Conservation (phyloP, 148 eudicot genomes). For the Nepenthes mirabilis region DNA sequence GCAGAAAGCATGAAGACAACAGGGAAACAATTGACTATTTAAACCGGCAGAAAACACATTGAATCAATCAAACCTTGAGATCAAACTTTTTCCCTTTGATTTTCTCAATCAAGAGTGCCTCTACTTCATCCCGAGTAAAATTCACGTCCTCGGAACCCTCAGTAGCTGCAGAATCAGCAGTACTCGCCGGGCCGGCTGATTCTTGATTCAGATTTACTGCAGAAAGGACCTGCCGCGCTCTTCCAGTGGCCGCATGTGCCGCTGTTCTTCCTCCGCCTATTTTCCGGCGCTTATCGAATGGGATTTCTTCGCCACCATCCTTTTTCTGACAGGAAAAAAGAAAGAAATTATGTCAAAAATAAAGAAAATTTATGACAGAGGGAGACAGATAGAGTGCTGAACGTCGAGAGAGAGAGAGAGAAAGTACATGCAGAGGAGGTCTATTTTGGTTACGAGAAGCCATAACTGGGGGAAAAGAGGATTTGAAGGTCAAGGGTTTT, state of each 20-base stretch:
- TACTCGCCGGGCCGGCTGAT: conserved; percentile 6
- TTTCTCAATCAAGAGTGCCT: conserved; percentile 61
- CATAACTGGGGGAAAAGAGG: conserved; percentile 14
- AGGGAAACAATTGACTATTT: neutral
- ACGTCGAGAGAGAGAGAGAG: conserved; percentile 1
- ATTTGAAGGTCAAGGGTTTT: neutral
- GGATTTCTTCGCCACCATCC: conserved; percentile 20
- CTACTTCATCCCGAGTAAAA: conserved; percentile 55
- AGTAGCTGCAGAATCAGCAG: conserved; percentile 9
- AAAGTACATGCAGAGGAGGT: conserved; percentile 28
- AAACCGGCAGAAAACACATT: no score
- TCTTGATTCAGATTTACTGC: conserved; percentile 23
- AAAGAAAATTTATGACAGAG: neutral
- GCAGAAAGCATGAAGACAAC: neutral
- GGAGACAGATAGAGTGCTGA: no score
- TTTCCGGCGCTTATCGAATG: conserved; percentile 42
- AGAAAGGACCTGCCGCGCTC: conserved; percentile 34
- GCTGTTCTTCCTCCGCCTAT: conserved; percentile 26
- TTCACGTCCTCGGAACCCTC: conserved; percentile 32
- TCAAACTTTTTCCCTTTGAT: conserved; percentile 54
- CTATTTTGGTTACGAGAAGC: conserved; percentile 36
- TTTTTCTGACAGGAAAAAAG: conserved; percentile 22
- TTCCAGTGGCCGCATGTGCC: conserved; percentile 23
- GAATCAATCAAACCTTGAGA: conserved; percentile 28
- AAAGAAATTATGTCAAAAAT: neutral